Evolutionary conservation across 495 filamentous ascomycete genomes (phyloP).

Genomic region (Acidomyces sp.): DNA sequence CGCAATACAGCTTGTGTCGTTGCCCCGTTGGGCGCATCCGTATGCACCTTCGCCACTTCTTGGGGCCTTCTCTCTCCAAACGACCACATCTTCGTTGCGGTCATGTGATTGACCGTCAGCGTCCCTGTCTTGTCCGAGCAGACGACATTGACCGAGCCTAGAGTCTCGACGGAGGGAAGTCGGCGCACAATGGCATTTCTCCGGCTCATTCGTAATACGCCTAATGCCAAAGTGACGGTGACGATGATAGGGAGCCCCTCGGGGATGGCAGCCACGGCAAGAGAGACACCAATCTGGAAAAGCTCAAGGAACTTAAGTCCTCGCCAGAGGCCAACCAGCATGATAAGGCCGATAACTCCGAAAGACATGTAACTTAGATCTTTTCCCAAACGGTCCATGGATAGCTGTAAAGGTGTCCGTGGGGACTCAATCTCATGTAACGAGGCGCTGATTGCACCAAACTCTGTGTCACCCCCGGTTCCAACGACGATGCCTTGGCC

Average conservation of each 20-base stretch:
- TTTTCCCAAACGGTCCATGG: conserved; percentile 92
- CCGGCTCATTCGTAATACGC: conserved; percentile 88
- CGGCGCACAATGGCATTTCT: conserved; percentile 86
- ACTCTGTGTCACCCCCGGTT: conserved; percentile 83
- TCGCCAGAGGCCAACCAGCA: conserved; percentile 74
- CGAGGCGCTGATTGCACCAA: conserved; percentile 88
- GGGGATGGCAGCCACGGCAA: conserved; percentile 93
- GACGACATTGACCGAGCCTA: conserved; percentile 96
- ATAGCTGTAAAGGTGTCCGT: conserved; percentile 79
- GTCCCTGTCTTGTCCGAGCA: conserved; percentile 98
- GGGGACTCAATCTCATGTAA: conserved; percentile 90
- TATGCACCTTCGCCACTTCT: conserved; percentile 59
- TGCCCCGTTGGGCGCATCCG: conserved; percentile 42
- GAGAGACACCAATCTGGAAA: conserved; percentile 92
- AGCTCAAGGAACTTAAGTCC: conserved; percentile 84
- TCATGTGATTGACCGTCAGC: conserved; percentile 95
- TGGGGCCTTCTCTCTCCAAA: conserved; percentile 57
- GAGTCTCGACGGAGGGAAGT: conserved; percentile 89
- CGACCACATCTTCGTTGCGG: conserved; percentile 91
- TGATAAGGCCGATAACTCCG: conserved; percentile 84
- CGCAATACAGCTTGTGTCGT: conserved; percentile 60
- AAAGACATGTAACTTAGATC: conserved; percentile 94
- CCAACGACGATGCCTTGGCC: conserved; percentile 92
- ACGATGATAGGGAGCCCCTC: conserved; percentile 97
- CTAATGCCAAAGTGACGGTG: conserved; percentile 86